Conservation (phyloP, 1,284 basidiomycete genomes). For the Coniferiporia weirii region DNA sequence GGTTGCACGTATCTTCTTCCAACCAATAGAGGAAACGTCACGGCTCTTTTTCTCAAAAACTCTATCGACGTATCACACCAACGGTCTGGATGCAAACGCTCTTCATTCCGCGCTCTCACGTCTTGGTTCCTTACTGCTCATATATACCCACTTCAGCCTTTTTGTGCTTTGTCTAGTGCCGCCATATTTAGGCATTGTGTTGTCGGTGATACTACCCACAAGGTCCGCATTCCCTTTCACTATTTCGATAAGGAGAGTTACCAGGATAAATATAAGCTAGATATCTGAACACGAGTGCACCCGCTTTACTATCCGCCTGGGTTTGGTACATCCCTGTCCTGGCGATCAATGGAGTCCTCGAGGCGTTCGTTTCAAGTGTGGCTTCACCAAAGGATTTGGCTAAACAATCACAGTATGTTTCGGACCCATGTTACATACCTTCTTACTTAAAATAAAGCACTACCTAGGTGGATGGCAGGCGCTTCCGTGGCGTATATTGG, state of each 20-base stretch:
- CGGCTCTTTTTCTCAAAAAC: constrained; percentile 82
- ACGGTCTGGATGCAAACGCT: constrained; percentile 10
- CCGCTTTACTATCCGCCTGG: constrained; percentile 71
- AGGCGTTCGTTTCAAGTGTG: constrained; percentile 82
- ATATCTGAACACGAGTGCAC: constrained; percentile 70
- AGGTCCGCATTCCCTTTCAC: constrained; percentile 21
- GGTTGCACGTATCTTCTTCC: constrained; percentile 85
- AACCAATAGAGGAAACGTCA: constrained; percentile 88
- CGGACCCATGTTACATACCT: constrained; percentile 20
- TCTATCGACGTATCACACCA: constrained; percentile 30
- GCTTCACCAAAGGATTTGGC: constrained; percentile 61
- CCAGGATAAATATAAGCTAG: constrained; percentile 20
- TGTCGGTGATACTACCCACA: constrained; percentile 66
- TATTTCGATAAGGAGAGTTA: neutral
- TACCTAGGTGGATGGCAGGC: constrained; percentile 56
- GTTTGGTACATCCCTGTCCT: constrained; percentile 83
- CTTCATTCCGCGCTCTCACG: constrained; percentile 23
- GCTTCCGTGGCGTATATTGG: constrained; percentile 61
- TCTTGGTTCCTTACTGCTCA: constrained; percentile 53
- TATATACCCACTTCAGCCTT: constrained; percentile 66
- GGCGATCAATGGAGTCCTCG: constrained; percentile 83
- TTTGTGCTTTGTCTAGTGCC: constrained; percentile 72
- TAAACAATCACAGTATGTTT: constrained; percentile 53
- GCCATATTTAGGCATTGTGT: constrained; percentile 64
- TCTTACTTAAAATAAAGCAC: neutral